Evolutionary conservation across 441 rosid species (phyloP).

Genomic region (Syzygium syzygioides): DNA sequence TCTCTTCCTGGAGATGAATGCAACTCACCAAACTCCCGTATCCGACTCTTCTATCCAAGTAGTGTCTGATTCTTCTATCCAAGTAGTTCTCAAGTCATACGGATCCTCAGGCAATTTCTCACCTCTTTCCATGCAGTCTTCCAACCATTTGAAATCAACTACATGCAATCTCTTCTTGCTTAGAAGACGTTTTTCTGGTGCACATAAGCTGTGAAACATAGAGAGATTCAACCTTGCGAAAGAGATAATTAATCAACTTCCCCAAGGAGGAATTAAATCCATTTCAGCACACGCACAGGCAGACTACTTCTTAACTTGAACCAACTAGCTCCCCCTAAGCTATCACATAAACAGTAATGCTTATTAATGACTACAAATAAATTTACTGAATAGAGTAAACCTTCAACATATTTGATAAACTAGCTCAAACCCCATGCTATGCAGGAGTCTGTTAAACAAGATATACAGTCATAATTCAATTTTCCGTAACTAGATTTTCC

Average conservation of each 20-base stretch:
- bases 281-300: neutral
- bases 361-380: neutral
- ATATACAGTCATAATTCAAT: neutral
- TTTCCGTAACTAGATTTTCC: neutral
- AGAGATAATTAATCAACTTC: neutral
- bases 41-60: neutral
- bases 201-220: conserved; percentile 34
- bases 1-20: neutral
- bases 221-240: neutral
- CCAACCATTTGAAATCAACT: conserved; percentile 73
- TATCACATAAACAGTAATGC: neutral
- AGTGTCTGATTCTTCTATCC: conserved; percentile 25
- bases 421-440: neutral
- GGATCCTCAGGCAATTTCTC: conserved; percentile 51
- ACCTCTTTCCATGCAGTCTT: conserved; percentile 54
- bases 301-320: neutral
- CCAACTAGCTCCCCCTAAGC: neutral
- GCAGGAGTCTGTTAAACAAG: neutral
- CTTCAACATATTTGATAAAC: neutral
- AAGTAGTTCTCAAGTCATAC: conserved; percentile 51
- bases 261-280: neutral
- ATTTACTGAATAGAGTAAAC: neutral
- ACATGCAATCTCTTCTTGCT: conserved; percentile 46
- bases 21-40: neutral
- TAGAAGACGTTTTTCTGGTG: conserved; percentile 37